Conservation (phyloP, 306 rosid species). For the Gleditsia sinensis region DNA sequence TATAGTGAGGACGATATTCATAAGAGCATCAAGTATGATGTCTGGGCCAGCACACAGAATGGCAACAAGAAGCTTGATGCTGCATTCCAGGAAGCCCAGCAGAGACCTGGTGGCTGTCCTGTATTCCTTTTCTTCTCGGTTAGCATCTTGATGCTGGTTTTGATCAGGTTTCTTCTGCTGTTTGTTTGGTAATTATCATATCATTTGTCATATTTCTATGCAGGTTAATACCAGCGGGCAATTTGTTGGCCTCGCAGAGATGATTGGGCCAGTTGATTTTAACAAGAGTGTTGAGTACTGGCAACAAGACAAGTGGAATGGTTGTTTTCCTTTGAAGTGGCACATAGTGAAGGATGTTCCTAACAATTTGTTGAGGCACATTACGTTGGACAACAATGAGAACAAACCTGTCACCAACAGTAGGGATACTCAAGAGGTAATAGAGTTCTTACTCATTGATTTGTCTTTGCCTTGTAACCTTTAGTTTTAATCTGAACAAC, state of each 20-base stretch:
- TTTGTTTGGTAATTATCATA: neutral
- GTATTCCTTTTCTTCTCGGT: conserved; percentile 84
- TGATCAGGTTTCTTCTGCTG: neutral
- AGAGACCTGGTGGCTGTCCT: conserved; percentile 74
- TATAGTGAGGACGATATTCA: conserved; percentile 96
- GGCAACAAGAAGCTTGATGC: conserved; percentile 96
- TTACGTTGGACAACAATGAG: conserved; percentile 87
- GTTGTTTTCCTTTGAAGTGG: conserved; percentile 94
- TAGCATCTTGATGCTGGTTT: conserved; percentile 13
- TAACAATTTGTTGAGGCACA: conserved; percentile 87
- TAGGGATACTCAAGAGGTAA: conserved; percentile 94
- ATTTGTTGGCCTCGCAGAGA: conserved; percentile 92
- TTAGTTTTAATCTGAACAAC: conserved; percentile 11
- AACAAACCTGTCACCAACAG: conserved; percentile 94
- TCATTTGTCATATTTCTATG: neutral
- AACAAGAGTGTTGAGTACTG: conserved; percentile 85
- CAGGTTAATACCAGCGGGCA: conserved; percentile 98
- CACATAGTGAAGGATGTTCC: conserved; percentile 92
- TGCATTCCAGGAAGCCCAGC: conserved; percentile 87
- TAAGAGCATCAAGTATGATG: conserved; percentile 88
- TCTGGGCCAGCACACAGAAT: conserved; percentile 95
- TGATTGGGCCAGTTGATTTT: conserved; percentile 90
- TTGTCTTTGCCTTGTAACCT: neutral
- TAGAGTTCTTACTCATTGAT: neutral
- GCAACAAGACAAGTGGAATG: conserved; percentile 99